Evolutionary conservation across 331 rosid genomes (phyloP).

Genomic region (Quercus phellos): DNA sequence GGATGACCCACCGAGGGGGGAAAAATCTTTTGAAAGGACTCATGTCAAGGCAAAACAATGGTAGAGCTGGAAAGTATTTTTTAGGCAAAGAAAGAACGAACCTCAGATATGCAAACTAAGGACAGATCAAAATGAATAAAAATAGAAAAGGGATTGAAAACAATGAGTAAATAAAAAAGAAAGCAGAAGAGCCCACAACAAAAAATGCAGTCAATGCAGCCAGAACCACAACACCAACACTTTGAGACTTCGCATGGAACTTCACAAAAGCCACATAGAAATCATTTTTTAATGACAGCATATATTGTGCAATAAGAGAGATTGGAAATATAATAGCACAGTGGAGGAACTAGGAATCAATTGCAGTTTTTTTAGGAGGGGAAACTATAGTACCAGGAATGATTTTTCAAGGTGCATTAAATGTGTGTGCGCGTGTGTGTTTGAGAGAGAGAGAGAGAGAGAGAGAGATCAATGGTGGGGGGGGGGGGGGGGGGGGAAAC

Average conservation of each 20-base stretch:
- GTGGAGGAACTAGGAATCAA: no score
- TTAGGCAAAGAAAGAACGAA: not conserved
- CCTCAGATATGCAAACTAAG: not conserved
- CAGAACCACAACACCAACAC: slow-evolving; percentile 1
- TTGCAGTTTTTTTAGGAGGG: no score
- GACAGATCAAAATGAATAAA: not conserved
- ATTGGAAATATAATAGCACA: not conserved
- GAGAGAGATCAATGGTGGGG: no score
- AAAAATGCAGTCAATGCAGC: not conserved
- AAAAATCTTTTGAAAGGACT: not conserved
- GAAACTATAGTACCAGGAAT: no score
- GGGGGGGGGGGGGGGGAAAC: no score
- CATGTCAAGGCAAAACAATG: not conserved
- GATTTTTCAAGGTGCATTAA: no score
- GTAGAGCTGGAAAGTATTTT: not conserved
- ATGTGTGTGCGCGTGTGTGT: no score
- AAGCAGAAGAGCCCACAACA: not conserved
- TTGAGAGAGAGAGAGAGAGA: no score
- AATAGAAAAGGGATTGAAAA: not conserved
- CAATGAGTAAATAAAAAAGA: not conserved
- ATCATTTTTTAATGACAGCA: not conserved
- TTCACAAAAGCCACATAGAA: not conserved
- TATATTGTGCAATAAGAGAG: not conserved
- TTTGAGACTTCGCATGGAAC: not conserved
- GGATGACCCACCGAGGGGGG: not conserved